Evolutionary conservation across 345 rosid species (phyloP), one percentile per base, ranked within the genome.

Genomic region (Eucalyptus globulus): DNA sequence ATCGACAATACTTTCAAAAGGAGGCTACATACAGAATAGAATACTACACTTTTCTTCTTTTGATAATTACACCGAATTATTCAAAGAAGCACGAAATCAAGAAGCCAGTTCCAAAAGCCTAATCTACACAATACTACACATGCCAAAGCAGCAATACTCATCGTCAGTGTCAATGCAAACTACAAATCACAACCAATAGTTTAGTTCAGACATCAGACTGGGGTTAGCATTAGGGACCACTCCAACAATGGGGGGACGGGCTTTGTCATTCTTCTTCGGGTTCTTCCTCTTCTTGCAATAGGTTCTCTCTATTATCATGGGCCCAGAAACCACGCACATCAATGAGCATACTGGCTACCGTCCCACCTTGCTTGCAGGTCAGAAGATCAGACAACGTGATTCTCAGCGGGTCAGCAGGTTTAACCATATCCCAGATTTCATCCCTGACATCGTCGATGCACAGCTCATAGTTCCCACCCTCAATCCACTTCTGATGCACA

Each of bases 261-360:
- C 62, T 47, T 49, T 14, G 86, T 60, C 80, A 80, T 58, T 90
- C 92, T 87, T 90, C 92, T 87, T 95, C 98, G 3, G 99, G 99
- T 88, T 98, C 99, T 92, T 97, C 99, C 89, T 98, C 99, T 92
- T 98, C 99, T 90, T 98, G 99, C 69, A 98, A 99, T 89, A 98
- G 99, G 91, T 98, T 98, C 91, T 98, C 99, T 90, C 99, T 93
- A 88, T 97, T 98, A 91, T 98, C 99, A 49, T 97, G 99, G n/a
- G 99, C 99, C 99, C 99, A 98, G 91, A 97, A 98, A 86, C 99
- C 99, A 9, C 99, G 98, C 83, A 98, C 99, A 47, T 98, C 99
- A 3, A 97, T 96, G 11, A 98, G 95, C 99, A 97, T 98, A 94
- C 99, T 96, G 87, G 99, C 99, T 3, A 98, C 97, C 0, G 99